A percentile compares a stretch with the other conserved stretches of the same genome.
Evolutionary conservation across 2,329 filamentous ascomycete genomes (phyloP).

Genomic region (Fusarium sp.): DNA sequence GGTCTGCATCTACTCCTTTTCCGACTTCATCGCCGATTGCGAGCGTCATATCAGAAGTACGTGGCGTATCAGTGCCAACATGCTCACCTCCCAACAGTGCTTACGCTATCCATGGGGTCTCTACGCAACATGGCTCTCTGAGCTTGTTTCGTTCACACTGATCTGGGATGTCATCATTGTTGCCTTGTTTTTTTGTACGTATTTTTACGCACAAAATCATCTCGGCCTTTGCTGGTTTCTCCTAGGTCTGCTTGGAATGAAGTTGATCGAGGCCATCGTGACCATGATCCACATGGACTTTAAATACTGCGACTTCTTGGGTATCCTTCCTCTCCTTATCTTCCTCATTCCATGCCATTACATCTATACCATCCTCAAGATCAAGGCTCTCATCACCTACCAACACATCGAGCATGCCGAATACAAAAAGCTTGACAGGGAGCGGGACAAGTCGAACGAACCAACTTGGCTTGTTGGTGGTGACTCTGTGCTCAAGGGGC

Average conservation of each 20-base stretch:
- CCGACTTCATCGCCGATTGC: conserved; percentile 14
- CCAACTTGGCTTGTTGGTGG: conserved; percentile 6
- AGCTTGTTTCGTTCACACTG: conserved; percentile 11
- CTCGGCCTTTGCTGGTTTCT: background rate
- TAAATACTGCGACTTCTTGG: background rate
- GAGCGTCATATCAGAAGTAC: conserved; percentile 5
- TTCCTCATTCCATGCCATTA: conserved; percentile 4
- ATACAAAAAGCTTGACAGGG: background rate
- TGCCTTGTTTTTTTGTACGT: background rate
- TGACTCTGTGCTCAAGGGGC: background rate
- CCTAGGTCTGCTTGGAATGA: background rate
- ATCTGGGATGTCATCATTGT: conserved; percentile 12
- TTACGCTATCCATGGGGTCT: conserved; percentile 1
- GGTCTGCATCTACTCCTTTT: background rate
- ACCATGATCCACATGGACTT: background rate
- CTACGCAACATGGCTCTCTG: conserved; percentile 7
- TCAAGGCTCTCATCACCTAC: conserved; percentile 20
- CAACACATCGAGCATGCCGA: background rate
- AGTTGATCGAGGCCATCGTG: background rate
- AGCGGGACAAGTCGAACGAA: background rate
- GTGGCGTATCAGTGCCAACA: conserved; percentile 9
- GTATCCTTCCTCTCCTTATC: background rate
- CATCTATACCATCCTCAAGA: conserved; percentile 11
- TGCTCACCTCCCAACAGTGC: background rate
- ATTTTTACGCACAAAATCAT: background rate